Base-by-base conservation (phyloP, 371 early-diverging fungal species). In the Apophysomyces trapeziformis region DNA sequence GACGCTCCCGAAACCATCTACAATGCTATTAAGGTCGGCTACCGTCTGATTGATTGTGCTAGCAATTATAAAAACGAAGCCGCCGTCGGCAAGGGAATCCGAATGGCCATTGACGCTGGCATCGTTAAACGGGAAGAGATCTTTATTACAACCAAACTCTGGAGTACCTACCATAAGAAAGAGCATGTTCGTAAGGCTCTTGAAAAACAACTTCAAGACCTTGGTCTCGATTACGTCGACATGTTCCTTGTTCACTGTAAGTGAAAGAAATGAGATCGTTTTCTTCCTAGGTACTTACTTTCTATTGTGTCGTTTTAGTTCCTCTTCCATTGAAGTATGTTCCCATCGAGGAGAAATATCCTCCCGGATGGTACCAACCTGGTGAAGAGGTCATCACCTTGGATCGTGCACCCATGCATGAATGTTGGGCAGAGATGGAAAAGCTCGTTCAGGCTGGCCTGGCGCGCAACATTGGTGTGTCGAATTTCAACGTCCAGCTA, bases 141-240 rank as follows among this genome's bases (percentile, higher is more conserved):
- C 13, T 93, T 92, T 68, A 76, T 92, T 65, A 92, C 92, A 32
- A 87, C 89, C 35, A 94, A 94, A 68, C 73, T 93, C 44, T 89
- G 89, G 90, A 88, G 87, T 68, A 84, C 83, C 6, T 67, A 72
- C 56, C 88, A 88, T 57, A 64, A 72, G n/a, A 85, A 85, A 58
- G 78, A 78, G 37, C 65, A 80, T 64, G 86, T 88, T 16, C 68
- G 79, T 11, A 64, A 78, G 59, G 87, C 75, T 12, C 60, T 84
- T 35, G 71, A 78, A 43, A 65, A 63, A 6, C 85, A 89, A 16
- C 75, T 92, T 56, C 54, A 70, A 21, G 79, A 89, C 26, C 76
- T 93, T 43, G 78, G 79, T 36, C 68, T 86, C 18, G 83, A 87
- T 13, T 93, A 93, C 66, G 57, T 93, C 18, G 94, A 94, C 71